phyloP scores from a whole-genome alignment of 441 rosid species.

The Pelargonium australe region DNA sequence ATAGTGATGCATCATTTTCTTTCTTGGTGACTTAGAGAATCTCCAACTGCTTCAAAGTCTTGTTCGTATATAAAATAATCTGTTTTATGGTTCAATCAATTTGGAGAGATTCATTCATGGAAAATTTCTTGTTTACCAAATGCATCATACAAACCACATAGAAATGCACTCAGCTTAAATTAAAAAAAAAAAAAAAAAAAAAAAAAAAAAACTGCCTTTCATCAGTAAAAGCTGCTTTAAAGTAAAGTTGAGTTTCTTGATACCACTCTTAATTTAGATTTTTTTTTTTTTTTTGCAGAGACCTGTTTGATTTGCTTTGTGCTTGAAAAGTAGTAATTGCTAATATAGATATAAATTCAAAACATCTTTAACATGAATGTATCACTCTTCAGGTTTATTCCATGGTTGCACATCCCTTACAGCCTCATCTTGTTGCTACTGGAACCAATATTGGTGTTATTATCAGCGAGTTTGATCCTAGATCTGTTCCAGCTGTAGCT shows the following conservation, averaged over 20 bases:
- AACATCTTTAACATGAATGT: constrained; percentile 22
- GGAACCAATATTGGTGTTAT: constrained; percentile 95
- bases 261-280: neutral
- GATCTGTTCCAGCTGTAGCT: constrained; percentile 87
- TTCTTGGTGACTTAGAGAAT: neutral
- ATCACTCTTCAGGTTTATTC: constrained; percentile 71
- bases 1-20: neutral
- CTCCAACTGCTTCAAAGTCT: neutral
- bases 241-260: neutral
- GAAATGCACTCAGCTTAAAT: neutral
- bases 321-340: neutral
- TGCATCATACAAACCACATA: neutral
- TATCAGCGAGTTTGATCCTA: constrained; percentile 89
- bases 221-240: neutral
- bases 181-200: neutral
- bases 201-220: neutral
- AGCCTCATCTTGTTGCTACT: constrained; percentile 95
- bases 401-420: constrained; percentile 95
- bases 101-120: neutral
- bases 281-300: neutral
- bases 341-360: neutral
- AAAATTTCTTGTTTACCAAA: neutral
- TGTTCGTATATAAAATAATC: neutral
- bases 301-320: too few species aligned
- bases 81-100: constrained; percentile 1